Base-by-base conservation (phyloP, 257 asterid genomes). In the Solanum habrochaites region DNA sequence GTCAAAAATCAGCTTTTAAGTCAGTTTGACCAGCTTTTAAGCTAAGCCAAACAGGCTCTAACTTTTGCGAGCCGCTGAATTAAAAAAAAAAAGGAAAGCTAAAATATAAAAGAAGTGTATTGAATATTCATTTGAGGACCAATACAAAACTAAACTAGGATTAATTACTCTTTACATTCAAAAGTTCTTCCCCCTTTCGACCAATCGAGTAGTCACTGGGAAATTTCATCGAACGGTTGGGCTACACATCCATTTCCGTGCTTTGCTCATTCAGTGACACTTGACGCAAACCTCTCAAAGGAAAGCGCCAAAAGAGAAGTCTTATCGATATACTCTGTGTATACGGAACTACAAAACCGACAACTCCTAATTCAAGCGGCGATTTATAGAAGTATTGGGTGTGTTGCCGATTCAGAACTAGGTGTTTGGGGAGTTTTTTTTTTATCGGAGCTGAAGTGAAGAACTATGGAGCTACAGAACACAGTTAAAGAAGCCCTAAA, bases 401-500 rank as follows among this genome's bases (percentile, higher is more conserved):
- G 32, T 64, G 32, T 25, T 64, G 27, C 78, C 27, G 90, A 66
- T 52, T 74, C 87, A 81, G 83, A 87, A 88, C 67, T 77, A 85
- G 89, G 83, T 29, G 85, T 90, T 43, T 43, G 16, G 67, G 43
- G 42, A 1, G 12, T 6, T 21, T 11, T 74, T 42, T 37, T 12
- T 75, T 45, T 67, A 73, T 83, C 73, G 84, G 56, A 80, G 45
- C 8, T 58, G 60, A 37, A 82, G 75, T 39, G 85, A 85, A 32
- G 32, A 40, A 20, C 43, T 23, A 97, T 97, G 99, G 99, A 97
- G 98, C 94, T 97, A 37, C 99, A 97, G 92, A 93, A 89, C 92
- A 92, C 98, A 49, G 99, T 97, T n/a, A 97, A 95, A 86, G 98
- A 93, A 91, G 99, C 99, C 98, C 98, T 97, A 95, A 94, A 93